These are phyloP conservation scores for Phragmites australis DNA, from an alignment of 176 grass and related monocot genomes.

Conservation along the genomic window DNA sequence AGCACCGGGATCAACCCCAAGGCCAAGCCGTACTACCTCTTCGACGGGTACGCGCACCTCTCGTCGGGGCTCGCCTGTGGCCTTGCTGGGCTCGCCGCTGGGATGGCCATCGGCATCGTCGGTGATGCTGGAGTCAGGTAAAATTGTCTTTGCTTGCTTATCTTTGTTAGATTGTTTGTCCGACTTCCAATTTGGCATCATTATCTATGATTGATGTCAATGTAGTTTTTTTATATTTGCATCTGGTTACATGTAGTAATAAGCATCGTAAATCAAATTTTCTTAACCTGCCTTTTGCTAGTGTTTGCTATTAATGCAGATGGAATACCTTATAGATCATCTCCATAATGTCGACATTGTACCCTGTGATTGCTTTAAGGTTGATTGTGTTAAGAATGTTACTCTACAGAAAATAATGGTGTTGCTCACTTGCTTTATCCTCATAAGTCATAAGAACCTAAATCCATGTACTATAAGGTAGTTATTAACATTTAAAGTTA, in stretches of 20 bases:
- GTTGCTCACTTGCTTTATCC: neutral
- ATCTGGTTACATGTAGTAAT: neutral
- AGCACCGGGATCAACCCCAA: conserved; percentile 96
- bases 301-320: neutral
- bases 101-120: conserved; percentile 98
- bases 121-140: conserved; percentile 98
- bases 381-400: neutral
- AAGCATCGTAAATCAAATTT: neutral
- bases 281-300: neutral
- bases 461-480: neutral
- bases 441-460: neutral
- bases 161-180: neutral
- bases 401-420: neutral
- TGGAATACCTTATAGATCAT: neutral
- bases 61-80: conserved; percentile 86
- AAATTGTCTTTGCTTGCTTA: neutral
- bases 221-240: neutral
- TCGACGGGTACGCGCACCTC: conserved; percentile 92
- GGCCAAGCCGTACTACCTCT: conserved; percentile 95
- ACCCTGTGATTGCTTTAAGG: neutral
- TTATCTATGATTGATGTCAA: neutral
- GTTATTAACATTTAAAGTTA: neutral
- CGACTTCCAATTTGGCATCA: neutral
- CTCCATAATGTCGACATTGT: neutral
- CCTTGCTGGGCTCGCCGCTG: conserved; percentile 82